phyloP scores from a whole-genome alignment of 176 grass and related monocot genomes.

The Phoenix dactylifera region DNA sequence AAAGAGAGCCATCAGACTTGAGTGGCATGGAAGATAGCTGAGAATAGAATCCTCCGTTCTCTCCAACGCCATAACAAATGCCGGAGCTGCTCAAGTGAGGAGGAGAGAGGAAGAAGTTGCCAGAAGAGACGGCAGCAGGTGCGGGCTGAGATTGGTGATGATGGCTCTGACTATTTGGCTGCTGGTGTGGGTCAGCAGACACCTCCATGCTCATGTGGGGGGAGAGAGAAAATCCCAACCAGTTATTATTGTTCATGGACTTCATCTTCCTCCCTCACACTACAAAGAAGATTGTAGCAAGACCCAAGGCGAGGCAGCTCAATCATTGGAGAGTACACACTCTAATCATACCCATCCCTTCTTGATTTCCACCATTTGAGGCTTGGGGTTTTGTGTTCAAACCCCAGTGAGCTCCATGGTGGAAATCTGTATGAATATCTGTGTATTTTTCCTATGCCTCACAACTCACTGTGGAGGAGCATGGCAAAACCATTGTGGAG shows the following conservation, averaged over 20 bases:
- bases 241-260: constrained; percentile 61
- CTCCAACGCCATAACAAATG: constrained; percentile 24
- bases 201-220: constrained; percentile 55
- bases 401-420: not conserved
- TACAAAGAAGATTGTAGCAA: constrained; percentile 8
- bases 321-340: constrained; percentile 83
- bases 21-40: constrained; percentile 70
- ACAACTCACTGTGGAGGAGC: not conserved
- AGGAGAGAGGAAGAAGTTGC: constrained; percentile 11
- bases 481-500: constrained; percentile 2
- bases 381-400: constrained; percentile 43
- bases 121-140: constrained; percentile 36
- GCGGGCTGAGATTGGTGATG: constrained; percentile 28
- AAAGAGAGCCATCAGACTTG: constrained; percentile 83
- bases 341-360: constrained; percentile 62
- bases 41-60: constrained; percentile 46
- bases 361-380: constrained; percentile 43
- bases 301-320: constrained; percentile 23
- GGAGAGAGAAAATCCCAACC: constrained; percentile 89
- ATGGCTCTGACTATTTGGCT: constrained; percentile 31
- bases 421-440: not conserved
- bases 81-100: not conserved
- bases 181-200: constrained; percentile 21
- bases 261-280: constrained; percentile 39
- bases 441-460: no score